Evolutionary conservation across 257 asterid genomes (phyloP), one percentile per base, ranked within the genome.

Genomic region (Primulina huaijiensis): DNA sequence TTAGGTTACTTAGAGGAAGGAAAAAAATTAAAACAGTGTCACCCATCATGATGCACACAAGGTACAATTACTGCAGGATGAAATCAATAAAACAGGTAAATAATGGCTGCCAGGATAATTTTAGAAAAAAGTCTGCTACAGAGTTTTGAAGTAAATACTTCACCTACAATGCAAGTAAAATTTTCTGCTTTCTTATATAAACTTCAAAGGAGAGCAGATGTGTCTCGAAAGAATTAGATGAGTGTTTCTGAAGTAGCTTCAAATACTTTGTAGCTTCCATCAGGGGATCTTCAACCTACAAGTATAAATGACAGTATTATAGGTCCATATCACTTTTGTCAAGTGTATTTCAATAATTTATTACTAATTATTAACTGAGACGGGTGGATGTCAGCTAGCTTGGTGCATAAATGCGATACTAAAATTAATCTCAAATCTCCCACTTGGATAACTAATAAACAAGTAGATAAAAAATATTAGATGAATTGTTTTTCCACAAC

Each of bases 191-290:
- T 84, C 99, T 88, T 86, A 84, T 88, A 76, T 94, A 82, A 74
- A 91, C 97, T 90, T 91, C 97, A 73, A 91, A 94, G 61, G 97
- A 89, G 55, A 91, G 87, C 63, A 89, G 75, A 79, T 94, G 97
- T 12, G 99, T 91, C 82, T 88, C 95, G 76, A 89, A 75, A 75
- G 72, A 82, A 73, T 94, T 87, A 72, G 95, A 79, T 53, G 99
- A 94, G 70, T 94, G 95, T 78, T 88, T 86, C 87, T 91, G 97
- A 50, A 91, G 97, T 57, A 88, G 91, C 87, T 89, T 91, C 89
- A 91, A 83, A 86, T 87, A 91, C 85, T 88, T 94, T 9, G 99
- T 89, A 68, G 97, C 97, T 85, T 94, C 97, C 40, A 66, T 70
- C 81, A 91, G 61, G 64, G 97, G 96, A 79, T 89, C 96, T 81